Conservation (phyloP, 176 grass and related monocot species). For the Zoysia japonica region DNA sequence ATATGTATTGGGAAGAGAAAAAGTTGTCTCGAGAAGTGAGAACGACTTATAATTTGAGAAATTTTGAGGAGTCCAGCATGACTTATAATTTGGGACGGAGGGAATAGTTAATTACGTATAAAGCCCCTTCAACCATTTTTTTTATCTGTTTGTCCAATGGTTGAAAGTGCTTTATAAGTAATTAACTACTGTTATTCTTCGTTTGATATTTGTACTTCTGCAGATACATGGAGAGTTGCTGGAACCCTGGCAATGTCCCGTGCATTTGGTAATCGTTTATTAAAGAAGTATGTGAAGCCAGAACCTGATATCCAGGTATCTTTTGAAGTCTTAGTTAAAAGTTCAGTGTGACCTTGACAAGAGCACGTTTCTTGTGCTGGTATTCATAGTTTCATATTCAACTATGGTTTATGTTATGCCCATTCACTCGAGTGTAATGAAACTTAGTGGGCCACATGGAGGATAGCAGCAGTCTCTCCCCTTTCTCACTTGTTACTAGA, state of each 20-base stretch:
- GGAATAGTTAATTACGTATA: too few species aligned
- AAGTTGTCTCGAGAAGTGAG: too few species aligned
- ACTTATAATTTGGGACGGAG: too few species aligned
- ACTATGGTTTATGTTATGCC: neutral
- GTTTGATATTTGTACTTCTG: conserved; percentile 35
- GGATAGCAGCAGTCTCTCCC: neutral
- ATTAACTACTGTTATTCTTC: conserved; percentile 10
- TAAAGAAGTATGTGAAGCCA: conserved; percentile 75
- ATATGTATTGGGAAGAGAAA: too few species aligned
- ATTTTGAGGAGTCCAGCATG: too few species aligned
- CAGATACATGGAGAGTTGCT: conserved; percentile 85
- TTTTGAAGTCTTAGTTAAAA: conserved; percentile 35
- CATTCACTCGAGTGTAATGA: neutral
- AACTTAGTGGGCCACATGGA: neutral
- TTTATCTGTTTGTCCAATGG: neutral
- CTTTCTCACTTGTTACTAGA: neutral
- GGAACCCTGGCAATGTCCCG: conserved; percentile 90
- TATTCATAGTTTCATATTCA: neutral
- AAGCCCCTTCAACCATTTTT: neutral
- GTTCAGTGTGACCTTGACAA: conserved; percentile 8
- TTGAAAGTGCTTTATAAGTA: conserved; percentile 35
- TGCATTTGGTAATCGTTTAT: conserved; percentile 76
- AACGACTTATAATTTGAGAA: too few species aligned
- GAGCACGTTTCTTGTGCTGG: neutral
- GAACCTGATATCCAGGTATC: conserved; percentile 87